Evolutionary conservation across 2,329 filamentous ascomycete species (phyloP).

Genomic region (Arthrobotrys pseudoclavata): DNA sequence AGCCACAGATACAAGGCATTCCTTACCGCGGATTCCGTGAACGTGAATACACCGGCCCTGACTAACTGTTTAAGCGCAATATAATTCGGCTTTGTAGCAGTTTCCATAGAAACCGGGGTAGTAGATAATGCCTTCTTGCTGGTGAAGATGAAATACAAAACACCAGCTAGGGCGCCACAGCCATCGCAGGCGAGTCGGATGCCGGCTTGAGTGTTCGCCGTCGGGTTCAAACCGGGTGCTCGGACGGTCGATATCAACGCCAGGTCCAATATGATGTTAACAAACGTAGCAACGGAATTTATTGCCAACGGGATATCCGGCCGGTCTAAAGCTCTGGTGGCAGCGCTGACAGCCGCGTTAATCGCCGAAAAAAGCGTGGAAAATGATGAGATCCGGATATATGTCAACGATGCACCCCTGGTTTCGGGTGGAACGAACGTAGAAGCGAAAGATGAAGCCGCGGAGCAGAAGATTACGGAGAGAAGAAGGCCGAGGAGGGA

Average conservation of each 20-base stretch:
- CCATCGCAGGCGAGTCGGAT: conserved; percentile 76
- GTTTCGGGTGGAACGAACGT: conserved; percentile 76
- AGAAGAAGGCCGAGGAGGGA: conserved; percentile 72
- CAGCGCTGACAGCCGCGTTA: conserved; percentile 74
- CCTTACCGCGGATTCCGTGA: conserved; percentile 75
- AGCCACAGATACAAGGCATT: conserved; percentile 81
- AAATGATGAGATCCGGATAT: conserved; percentile 76
- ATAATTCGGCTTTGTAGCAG: conserved; percentile 66
- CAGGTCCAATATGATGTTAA: conserved; percentile 78
- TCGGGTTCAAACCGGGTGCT: conserved; percentile 69
- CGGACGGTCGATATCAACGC: conserved; percentile 77
- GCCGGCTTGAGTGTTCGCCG: conserved; percentile 75
- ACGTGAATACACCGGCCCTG: conserved; percentile 73
- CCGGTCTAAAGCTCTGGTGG: conserved; percentile 75
- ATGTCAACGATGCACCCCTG: conserved; percentile 72
- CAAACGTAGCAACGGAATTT: conserved; percentile 73
- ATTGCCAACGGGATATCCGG: conserved; percentile 79
- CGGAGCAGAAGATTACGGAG: conserved; percentile 73
- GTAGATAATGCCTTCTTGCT: conserved; percentile 46
- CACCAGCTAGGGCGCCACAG: conserved; percentile 70
- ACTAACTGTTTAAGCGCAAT: conserved; percentile 70
- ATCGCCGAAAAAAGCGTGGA: conserved; percentile 74
- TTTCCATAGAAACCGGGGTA: conserved; percentile 9
- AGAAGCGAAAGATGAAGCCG: conserved; percentile 71
- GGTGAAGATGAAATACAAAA: conserved; percentile 73